Conservation (phyloP, 225 moss, liverwort and hornwort genomes). For the Polytrichum commune region DNA sequence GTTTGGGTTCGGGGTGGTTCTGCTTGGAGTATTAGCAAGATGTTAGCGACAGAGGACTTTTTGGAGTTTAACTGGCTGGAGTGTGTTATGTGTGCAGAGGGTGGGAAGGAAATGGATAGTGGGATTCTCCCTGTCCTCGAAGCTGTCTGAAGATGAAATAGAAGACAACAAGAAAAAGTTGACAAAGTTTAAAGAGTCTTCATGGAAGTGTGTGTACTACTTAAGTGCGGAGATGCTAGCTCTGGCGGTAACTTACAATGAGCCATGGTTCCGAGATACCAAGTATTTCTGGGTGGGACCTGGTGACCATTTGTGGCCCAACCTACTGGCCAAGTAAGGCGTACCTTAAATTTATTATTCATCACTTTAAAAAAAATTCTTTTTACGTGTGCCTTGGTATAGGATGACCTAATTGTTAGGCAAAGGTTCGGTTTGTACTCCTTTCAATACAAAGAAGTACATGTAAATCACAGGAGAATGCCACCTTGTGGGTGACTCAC, state of each 20-base stretch:
- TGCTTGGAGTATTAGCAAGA: not conserved
- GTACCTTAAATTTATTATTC: not conserved
- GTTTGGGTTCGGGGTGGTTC: slow-evolving; percentile 5
- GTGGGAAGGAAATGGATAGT: slow-evolving; percentile 51
- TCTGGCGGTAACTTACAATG: slow-evolving; percentile 51
- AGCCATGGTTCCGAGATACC: slow-evolving; percentile 70
- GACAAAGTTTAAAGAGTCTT: slow-evolving; percentile 80
- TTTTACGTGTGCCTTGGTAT: too few relatives aligned
- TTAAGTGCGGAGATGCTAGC: slow-evolving; percentile 65
- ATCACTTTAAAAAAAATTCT: too few relatives aligned
- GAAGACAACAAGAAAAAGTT: slow-evolving; percentile 43
- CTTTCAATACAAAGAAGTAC: too few relatives aligned
- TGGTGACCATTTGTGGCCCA: slow-evolving; percentile 64
- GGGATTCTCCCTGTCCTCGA: slow-evolving; percentile 25
- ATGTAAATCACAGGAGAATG: too few relatives aligned
- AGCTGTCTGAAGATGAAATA: slow-evolving; percentile 27
- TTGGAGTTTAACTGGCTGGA: not conserved
- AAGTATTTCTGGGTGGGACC: slow-evolving; percentile 75
- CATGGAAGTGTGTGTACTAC: slow-evolving; percentile 77
- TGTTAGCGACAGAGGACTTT: not conserved
- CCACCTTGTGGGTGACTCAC: too few relatives aligned
- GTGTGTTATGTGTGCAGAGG: slow-evolving; percentile 31
- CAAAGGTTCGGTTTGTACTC: too few relatives aligned
- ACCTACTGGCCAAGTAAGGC: slow-evolving; percentile 51
- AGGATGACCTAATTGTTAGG: too few relatives aligned